phyloP scores from a whole-genome alignment of 768 basidiomycete species.

The Clitopilus hobsonii region DNA sequence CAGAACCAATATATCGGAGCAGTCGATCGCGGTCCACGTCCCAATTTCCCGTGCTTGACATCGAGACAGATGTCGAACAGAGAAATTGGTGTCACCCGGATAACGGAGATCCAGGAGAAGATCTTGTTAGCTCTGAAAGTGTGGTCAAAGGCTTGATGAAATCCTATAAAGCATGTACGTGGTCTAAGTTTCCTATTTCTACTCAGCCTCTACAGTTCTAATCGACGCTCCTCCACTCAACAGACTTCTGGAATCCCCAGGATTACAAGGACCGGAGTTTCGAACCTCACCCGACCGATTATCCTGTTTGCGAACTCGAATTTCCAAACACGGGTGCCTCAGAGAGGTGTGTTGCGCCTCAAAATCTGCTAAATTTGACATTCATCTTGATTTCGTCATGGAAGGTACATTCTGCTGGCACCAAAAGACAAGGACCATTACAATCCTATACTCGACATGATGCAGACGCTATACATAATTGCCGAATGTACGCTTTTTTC shows the following conservation, averaged over 20 bases:
- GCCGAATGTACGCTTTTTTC: constrained; percentile 51
- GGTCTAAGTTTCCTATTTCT: neutral
- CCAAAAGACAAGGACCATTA: constrained; percentile 87
- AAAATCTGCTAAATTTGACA: neutral
- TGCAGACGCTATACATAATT: constrained; percentile 66
- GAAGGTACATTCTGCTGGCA: constrained; percentile 69
- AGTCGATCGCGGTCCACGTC: constrained; percentile 68
- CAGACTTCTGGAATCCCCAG: constrained; percentile 68
- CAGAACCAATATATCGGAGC: constrained; percentile 51
- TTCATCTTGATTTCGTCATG: neutral
- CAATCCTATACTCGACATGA: constrained; percentile 78
- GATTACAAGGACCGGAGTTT: constrained; percentile 63
- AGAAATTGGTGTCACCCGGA: constrained; percentile 49
- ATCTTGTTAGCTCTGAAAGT: constrained; percentile 57
- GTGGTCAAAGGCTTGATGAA: constrained; percentile 62
- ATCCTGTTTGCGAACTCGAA: constrained; percentile 70
- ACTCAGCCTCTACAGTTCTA: neutral
- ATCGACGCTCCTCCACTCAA: constrained; percentile 7
- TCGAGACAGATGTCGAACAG: constrained; percentile 28
- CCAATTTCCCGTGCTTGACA: constrained; percentile 34
- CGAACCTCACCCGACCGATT: constrained; percentile 52
- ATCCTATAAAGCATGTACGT: constrained; percentile 67
- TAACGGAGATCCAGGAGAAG: constrained; percentile 45
- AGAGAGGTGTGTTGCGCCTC: constrained; percentile 51
- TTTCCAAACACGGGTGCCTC: constrained; percentile 69